Base-by-base conservation (phyloP, 495 filamentous ascomycete species). In the Daldinia vernicosa region DNA sequence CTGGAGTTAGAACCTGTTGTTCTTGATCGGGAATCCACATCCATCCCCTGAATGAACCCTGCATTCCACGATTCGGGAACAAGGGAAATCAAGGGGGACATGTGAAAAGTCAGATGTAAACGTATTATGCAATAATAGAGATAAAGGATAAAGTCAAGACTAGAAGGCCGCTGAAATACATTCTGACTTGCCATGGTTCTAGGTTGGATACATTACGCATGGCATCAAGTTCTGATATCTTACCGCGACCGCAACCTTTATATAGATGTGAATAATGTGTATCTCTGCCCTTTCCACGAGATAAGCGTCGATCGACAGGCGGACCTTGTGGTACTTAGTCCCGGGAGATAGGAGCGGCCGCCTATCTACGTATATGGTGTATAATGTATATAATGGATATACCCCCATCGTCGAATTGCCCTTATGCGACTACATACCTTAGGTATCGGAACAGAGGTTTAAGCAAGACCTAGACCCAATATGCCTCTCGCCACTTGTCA, bases 401-500 rank as follows among this genome's bases (percentile, higher is more conserved):
- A 35, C 24, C 15, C 22, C 15, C 22, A 39, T 59, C 28, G 14
- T 11, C 39, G 45, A 62, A 52, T 61, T 61, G 59, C 59, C 52
- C 30, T 30, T 61, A 52, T 37, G 30, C 24, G 15, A 54, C 40
- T 12, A 40, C 3, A 19, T 2, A 9, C 17, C 19, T 45, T 47
- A 6, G 8, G 19, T 47, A 47, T n/a, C 19, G n/a, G 12, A 35
- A 35, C 1, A 35, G 33, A 47, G 8, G 7, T 24, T 47, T 43
- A 15, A 37, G 27, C 50, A 32, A 22, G 54, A 51, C 17, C 14
- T 17, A 17, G 19, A 24, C 19, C 26, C 37, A 33, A 58, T 26
- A 60, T 58, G 58, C 39, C 33, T 55, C 45, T 60, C 64, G 70
- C 70, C 70, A 72, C 70, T 32, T 72, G 70, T 60, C 70, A 53